These are phyloP conservation scores for Ophiostoma sp. DNA, from an alignment of 2,329 filamentous ascomycete genomes.

Conservation along the genomic window DNA sequence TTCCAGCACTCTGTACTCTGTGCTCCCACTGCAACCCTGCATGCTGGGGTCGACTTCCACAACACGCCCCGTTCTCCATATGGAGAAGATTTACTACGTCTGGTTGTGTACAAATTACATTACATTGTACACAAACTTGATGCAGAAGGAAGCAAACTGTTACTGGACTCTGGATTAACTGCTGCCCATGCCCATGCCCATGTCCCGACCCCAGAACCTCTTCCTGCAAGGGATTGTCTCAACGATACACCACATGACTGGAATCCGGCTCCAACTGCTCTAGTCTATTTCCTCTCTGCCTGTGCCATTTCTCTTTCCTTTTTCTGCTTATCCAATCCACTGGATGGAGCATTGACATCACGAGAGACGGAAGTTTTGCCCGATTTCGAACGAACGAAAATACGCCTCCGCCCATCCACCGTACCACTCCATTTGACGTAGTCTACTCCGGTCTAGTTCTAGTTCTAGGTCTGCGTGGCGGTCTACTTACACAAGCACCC, in stretches of 20 bases:
- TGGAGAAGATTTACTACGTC: background rate
- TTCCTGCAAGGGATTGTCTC: slow-evolving; percentile 9
- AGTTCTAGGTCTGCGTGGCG: background rate
- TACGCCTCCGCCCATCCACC: slow-evolving; percentile 8
- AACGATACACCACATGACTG: slow-evolving; percentile 9
- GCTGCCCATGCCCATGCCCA: background rate
- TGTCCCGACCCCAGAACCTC: background rate
- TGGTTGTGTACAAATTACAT: background rate
- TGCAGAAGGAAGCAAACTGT: background rate
- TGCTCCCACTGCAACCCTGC: background rate
- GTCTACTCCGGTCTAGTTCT: background rate
- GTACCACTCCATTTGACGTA: background rate
- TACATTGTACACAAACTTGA: background rate
- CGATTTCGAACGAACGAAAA: background rate
- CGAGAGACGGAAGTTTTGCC: slow-evolving; percentile 15
- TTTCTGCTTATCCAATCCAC: slow-evolving; percentile 12
- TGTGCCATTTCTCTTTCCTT: background rate
- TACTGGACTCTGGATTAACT: background rate
- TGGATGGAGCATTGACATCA: slow-evolving; percentile 10
- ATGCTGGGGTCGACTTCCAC: background rate
- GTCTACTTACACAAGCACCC: background rate
- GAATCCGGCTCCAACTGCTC: background rate
- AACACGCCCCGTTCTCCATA: background rate
- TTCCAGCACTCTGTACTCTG: background rate
- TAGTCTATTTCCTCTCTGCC: background rate